Evolutionary conservation across 495 filamentous ascomycete species (phyloP), one percentile per base, ranked within the genome.

Genomic region (Aspergillus haitiensis): DNA sequence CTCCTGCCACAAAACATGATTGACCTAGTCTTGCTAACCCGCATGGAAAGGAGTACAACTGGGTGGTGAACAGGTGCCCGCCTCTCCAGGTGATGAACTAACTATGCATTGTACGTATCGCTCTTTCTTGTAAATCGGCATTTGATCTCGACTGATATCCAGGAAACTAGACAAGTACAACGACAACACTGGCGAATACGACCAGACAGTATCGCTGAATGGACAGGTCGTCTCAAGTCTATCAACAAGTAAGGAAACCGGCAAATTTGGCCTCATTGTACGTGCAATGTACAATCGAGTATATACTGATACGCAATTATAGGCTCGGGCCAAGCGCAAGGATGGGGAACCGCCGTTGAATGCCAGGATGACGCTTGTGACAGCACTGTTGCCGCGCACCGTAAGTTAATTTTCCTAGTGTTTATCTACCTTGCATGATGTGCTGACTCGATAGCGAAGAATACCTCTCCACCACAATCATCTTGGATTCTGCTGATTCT

Each of bases 341-440:
- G 71, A 48, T 76, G 71, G 70, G 74, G 74, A 16, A 76, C 72
- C 10, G 74, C 74, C 34, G 70, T 75, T 34, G 74, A 77, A 37
- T 74, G 71, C 59, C 72, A 75, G 61, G 64, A 68, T 37, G 59
- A 71, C 15, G 63, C 63, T 5, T 67, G 64, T 40, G 52, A 71
- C 39, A 68, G 68, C 51, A 69, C 59, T n/a, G 65, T 67, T 31
- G 60, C 68, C 2, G 64, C 66, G 15, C 70, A 75, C 59, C 36
- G 70, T 72, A 64, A 62, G 70, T 64, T 21, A 37, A 18, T 31
- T 16, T 9, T 21, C 3, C 32, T 32, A 32, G 7, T 21, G 2
- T 36, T 60, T 58, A 59, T 16, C 5, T 5, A 16, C 11, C 5
- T 27, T 36, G 18, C 46, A 70, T 31, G 7, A 15, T 16, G 7